phyloP scores from a whole-genome alignment of 163 green algal genomes.

The Chlorella variabilis region DNA sequence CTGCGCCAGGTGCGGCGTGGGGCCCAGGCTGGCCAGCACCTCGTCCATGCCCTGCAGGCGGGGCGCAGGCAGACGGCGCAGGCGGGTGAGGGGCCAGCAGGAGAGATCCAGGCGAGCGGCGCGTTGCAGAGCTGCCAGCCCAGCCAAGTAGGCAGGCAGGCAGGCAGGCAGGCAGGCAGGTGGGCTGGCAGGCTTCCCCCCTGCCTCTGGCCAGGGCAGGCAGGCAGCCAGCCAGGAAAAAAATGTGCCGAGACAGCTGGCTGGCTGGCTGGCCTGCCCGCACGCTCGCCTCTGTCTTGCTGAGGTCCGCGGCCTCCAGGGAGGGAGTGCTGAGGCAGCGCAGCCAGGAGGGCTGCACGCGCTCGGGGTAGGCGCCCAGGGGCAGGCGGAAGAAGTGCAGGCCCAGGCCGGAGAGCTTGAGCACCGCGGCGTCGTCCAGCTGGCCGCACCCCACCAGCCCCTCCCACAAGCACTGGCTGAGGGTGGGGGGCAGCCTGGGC shows the following conservation, averaged over 20 bases:
- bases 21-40: conserved; percentile 5
- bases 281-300: conserved; percentile 29
- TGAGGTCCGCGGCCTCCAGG: conserved; percentile 32
- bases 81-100: neutral
- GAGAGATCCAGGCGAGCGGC: no score
- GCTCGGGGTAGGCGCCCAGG: conserved; percentile 30
- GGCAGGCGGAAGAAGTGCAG: conserved; percentile 35
- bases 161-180: no score
- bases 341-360: conserved; percentile 29
- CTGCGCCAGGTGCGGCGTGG: conserved; percentile 27
- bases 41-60: conserved; percentile 13
- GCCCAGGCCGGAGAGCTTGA: conserved; percentile 11
- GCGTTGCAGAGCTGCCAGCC: no score
- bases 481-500: conserved; percentile 33
- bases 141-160: no score
- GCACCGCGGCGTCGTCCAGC: conserved; percentile 23
- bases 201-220: no score
- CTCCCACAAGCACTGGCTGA: conserved; percentile 45
- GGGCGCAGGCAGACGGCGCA: neutral
- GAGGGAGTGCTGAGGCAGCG: conserved; percentile 25
- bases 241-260: no score
- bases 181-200: no score
- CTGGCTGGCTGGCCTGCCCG: no score
- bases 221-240: no score
- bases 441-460: neutral